Conservation (phyloP, 176 grass and related monocot genomes). For the Miscanthus lutarioriparius region DNA sequence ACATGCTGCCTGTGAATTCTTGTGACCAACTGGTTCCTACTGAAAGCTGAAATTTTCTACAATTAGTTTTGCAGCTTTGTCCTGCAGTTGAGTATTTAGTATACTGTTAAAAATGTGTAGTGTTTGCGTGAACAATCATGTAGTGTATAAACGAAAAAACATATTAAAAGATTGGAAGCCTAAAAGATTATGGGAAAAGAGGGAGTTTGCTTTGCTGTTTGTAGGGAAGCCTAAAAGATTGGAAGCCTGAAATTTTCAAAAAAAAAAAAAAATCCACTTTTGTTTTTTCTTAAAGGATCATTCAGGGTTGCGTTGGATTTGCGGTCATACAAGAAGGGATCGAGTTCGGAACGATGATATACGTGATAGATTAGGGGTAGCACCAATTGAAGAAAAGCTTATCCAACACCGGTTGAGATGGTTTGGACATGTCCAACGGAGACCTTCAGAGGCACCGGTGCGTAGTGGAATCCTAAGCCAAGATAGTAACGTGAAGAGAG, state of each 20-base stretch:
- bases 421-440: too few species aligned
- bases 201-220: too few species aligned
- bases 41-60: not conserved
- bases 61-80: conserved; percentile 8
- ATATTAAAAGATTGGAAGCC: not conserved
- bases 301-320: too few species aligned
- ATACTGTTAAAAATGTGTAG: conserved; percentile 13
- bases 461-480: too few species aligned
- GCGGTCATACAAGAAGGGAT: too few species aligned
- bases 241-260: not conserved
- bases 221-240: too few species aligned
- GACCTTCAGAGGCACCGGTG: too few species aligned
- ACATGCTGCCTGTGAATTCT: not conserved
- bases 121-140: not conserved
- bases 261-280: not conserved
- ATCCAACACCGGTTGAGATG: too few species aligned
- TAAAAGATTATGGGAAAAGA: conserved; percentile 22
- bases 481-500: too few species aligned
- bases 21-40: not conserved
- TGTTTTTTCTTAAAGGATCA: not conserved
- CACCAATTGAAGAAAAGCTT: too few species aligned
- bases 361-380: too few species aligned
- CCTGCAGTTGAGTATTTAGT: not conserved
- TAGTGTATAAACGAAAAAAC: not conserved
- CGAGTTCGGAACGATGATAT: too few species aligned